Percentiles rank a stretch among this genome's conserved stretches.
Evolutionary conservation across 176 grass and related monocot species (phyloP).

Genomic region (Eleusine coracana): DNA sequence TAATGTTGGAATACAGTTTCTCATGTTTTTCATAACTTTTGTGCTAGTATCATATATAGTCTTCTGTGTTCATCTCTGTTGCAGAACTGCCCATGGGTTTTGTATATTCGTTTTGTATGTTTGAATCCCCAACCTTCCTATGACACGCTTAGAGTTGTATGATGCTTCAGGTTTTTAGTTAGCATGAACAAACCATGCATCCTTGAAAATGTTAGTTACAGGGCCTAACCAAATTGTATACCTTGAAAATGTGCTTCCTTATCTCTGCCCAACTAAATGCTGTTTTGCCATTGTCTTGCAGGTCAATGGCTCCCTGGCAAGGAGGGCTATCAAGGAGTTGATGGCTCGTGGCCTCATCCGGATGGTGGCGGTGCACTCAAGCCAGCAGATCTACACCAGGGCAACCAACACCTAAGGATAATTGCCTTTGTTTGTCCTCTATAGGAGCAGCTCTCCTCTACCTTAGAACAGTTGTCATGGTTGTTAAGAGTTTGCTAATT

Average conservation of each 20-base stretch:
- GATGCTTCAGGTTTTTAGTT: too few species aligned
- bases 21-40: neutral
- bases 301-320: constrained; percentile 45
- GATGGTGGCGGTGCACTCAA: constrained; percentile 49
- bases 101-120: neutral
- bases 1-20: neutral
- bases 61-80: neutral
- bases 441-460: neutral
- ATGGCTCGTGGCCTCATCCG: constrained; percentile 48
- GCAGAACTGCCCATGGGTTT: neutral
- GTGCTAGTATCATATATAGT: neutral
- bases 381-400: constrained; percentile 67
- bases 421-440: constrained; percentile 4
- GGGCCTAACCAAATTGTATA: too few species aligned
- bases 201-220: too few species aligned
- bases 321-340: constrained; percentile 53
- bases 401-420: constrained; percentile 41
- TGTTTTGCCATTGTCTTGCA: neutral
- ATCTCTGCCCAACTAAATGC: neutral
- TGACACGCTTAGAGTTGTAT: too few species aligned
- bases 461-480: constrained; percentile 30
- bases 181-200: too few species aligned
- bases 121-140: too few species aligned
- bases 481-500: constrained; percentile 26
- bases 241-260: too few species aligned